Conservation (phyloP, 805 yeast species). For the Teunomyces funiuensis region DNA sequence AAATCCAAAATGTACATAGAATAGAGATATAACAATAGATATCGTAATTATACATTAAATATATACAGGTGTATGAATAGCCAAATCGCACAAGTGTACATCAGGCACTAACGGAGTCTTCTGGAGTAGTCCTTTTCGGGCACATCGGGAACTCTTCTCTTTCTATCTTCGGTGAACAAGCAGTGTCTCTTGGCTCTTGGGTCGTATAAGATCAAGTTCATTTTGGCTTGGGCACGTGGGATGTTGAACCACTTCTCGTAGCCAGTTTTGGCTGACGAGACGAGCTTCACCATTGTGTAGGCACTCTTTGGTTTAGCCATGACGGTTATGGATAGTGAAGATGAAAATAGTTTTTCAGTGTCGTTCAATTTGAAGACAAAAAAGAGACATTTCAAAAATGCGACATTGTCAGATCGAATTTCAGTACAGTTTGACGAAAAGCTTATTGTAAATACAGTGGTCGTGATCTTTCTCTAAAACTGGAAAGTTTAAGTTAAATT, state of each 20-base stretch:
- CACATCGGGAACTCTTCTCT: slow-evolving; percentile 68
- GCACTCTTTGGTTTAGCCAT: slow-evolving; percentile 62
- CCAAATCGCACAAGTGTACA: too few relatives aligned
- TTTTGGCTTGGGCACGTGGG: slow-evolving; percentile 77
- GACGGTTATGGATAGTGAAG: slow-evolving; percentile 2
- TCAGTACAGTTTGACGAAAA: too few relatives aligned
- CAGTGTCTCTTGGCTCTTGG: slow-evolving; percentile 80
- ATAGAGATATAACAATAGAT: background rate
- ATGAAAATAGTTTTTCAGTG: background rate
- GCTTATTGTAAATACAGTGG: too few relatives aligned
- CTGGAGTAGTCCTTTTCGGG: slow-evolving; percentile 37
- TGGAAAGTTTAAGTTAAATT: too few relatives aligned
- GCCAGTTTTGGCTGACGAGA: slow-evolving; percentile 91
- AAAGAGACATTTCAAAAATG: background rate
- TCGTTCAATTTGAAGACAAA: background rate
- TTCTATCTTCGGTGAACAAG: slow-evolving; percentile 81
- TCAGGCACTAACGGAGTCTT: slow-evolving; percentile 12
- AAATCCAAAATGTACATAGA: background rate
- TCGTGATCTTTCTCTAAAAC: too few relatives aligned
- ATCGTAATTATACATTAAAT: background rate
- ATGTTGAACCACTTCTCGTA: slow-evolving; percentile 75
- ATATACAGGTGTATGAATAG: background rate
- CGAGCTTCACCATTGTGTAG: slow-evolving; percentile 77
- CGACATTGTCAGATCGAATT: too few relatives aligned
- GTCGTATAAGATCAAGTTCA: slow-evolving; percentile 59